Base-by-base conservation (phyloP, 116 monocot species). In the Thalassia testudinum region DNA sequence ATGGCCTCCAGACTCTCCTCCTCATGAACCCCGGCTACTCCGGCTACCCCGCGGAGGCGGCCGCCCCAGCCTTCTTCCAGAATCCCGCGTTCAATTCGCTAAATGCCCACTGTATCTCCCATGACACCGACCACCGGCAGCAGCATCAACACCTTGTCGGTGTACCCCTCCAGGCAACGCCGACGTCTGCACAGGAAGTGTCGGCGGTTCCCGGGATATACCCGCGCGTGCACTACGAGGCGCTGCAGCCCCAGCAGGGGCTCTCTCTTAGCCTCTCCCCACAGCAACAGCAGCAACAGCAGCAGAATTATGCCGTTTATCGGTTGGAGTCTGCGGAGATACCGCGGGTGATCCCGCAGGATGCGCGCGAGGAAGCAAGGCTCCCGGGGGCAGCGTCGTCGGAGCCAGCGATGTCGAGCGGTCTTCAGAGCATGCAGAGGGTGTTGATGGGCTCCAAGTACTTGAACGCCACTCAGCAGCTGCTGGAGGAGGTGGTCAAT, bases 401-500 rank as follows among this genome's bases (percentile, higher is more conserved):
- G 14, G 2, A 61, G 14, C 30, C 59, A 17, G 26, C 77, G 25
- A 49, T 53, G 47, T 26, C 55, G 5, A 61, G 53, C 21, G 68
- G 40, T 0, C 19, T 50, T 17, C 12, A 34, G 4, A 28, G 43
- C 17, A 29, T 57, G 51, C 63, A 53, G 26, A 27, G 58, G n/a
- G 43, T 54, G 8, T 19, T 55, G 43, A 28, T 50, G 45, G 74
- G 81, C 3, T 93, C 87, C 0, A 93, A 87, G 81, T 93, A 78
- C 69, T 49, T 93, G 74, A 93, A 81, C 78, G 78, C 66, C 15
- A 67, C 93, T 5, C 93, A 87, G 63, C 68, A 76, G 57, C 57
- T 93, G 64, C 71, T 93, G 0, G 87, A 87, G 12, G 93, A 93
- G 42, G 79, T 93, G 22, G 93, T 81, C 2, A 81, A 48, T 38